Base-by-base conservation (phyloP, 2,329 filamentous ascomycete species). In the Calonectria naviculata region DNA sequence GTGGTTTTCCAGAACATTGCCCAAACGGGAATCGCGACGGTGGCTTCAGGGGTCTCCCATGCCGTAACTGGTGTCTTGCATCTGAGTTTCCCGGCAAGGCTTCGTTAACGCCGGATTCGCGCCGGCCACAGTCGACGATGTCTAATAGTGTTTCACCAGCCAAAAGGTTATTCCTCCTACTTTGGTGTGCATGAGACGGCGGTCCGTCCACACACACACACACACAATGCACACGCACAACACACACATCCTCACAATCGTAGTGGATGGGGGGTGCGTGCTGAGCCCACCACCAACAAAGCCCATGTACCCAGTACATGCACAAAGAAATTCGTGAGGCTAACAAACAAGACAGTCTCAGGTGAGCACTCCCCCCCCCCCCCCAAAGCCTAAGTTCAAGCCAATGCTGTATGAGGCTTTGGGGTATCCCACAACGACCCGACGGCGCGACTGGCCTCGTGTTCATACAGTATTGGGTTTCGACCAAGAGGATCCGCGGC, bases 221-320 rank as follows among this genome's bases (percentile, higher is more conserved):
- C 13, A 17, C n/a, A 17, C 52, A 36, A 19, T 24, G n/a, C 29
- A 17, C 41, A 21, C 19, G 19, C 19, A 19, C 41, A 8, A 8
- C 41, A 9, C 19, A 19, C 41, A 21, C 42, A n/a, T n/a, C n/a
- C n/a, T n/a, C n/a, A n/a, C n/a, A n/a, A n/a, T n/a, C 31, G 26
- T 38, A 21, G 41, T 44, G 34, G 49, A 60, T 60, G 61, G 58
- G 67, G 75, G 74, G 73, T 74, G 68, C 68, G 44, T 38, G 19
- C n/a, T 54, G 19, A 46, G n/a, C 36, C 36, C 34, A 24, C 42
- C 42, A 24, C 60, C 63, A 49, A 38, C 36, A 56, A 28, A 56
- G 71, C 63, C 58, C 52, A 76, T 61, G 76, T 78, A 78, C 72
- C 61, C 19, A 54, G 68, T 78, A 78, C 76, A 73, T 71, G 13